Evolutionary conservation across 1,139 yeast genomes (phyloP).

Genomic region (Saccharomyces hybrid): DNA sequence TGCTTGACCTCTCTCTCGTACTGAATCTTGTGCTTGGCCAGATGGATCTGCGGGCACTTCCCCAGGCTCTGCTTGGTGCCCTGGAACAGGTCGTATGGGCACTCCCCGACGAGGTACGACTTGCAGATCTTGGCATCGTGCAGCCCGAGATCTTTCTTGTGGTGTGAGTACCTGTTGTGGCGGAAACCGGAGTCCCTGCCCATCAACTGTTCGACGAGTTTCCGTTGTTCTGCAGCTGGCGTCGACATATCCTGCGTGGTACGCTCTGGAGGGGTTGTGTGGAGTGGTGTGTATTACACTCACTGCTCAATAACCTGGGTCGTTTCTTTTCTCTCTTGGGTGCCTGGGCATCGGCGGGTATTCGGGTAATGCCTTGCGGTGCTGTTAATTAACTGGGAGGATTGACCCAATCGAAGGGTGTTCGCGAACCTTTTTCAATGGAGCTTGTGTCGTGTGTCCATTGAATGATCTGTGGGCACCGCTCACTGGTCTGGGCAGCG

Average conservation of each 20-base stretch:
- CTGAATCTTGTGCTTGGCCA: slow-evolving; percentile 67
- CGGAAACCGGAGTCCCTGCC: slow-evolving; percentile 50
- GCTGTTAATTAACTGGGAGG: not conserved
- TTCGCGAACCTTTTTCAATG: too few species aligned
- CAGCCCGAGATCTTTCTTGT: slow-evolving; percentile 33
- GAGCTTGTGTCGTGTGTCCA: too few species aligned
- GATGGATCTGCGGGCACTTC: slow-evolving; percentile 67
- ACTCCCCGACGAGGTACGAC: slow-evolving; percentile 74
- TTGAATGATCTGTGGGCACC: not conserved
- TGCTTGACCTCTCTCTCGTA: slow-evolving; percentile 52
- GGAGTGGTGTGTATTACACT: too few species aligned
- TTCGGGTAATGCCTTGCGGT: not conserved
- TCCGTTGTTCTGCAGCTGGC: slow-evolving; percentile 66
- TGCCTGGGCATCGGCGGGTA: not conserved
- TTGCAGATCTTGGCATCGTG: slow-evolving; percentile 69
- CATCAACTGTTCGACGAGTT: slow-evolving; percentile 74
- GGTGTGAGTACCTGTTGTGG: slow-evolving; percentile 9
- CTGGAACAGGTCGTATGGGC: slow-evolving; percentile 78
- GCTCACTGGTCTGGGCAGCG: too few species aligned
- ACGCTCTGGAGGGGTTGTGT: too few species aligned
- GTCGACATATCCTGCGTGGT: slow-evolving; percentile 3
- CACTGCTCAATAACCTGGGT: not conserved
- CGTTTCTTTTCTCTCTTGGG: not conserved
- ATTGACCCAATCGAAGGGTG: not conserved
- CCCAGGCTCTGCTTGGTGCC: slow-evolving; percentile 85